Conservation (phyloP, 257 asterid species). For the Rauvolfia tetraphylla region DNA sequence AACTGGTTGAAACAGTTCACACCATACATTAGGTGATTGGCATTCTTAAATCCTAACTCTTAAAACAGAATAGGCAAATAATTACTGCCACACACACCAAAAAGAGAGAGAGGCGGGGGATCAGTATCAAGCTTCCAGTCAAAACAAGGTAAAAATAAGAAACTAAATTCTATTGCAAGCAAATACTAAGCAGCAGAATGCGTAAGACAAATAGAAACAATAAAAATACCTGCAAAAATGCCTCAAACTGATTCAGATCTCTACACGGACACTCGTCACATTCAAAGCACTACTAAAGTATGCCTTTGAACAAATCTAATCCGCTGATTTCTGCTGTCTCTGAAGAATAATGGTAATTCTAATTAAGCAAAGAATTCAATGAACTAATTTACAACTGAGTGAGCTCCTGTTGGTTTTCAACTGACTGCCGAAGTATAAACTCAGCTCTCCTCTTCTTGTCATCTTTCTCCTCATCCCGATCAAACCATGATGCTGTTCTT, state of each 20-base stretch:
- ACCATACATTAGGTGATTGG: not conserved
- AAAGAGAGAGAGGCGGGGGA: too few relatives aligned
- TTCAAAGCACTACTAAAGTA: slow-evolving; percentile 55
- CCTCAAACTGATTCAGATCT: slow-evolving; percentile 38
- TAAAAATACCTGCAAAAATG: slow-evolving; percentile 54
- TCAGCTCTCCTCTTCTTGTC: slow-evolving; percentile 92
- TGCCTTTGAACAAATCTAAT: slow-evolving; percentile 53
- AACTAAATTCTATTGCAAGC: slow-evolving; percentile 15
- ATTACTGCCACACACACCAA: not conserved
- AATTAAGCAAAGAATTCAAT: slow-evolving; percentile 39
- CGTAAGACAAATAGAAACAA: slow-evolving; percentile 17
- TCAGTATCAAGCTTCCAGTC: not conserved
- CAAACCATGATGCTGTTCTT: slow-evolving; percentile 51
- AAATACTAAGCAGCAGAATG: slow-evolving; percentile 22
- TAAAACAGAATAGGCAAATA: not conserved
- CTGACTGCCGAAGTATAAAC: slow-evolving; percentile 64
- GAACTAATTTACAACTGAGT: slow-evolving; percentile 77
- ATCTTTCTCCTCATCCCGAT: slow-evolving; percentile 77
- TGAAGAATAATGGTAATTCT: slow-evolving; percentile 29
- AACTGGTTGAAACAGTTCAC: not conserved
- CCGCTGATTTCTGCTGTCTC: slow-evolving; percentile 36
- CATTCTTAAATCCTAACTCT: not conserved
- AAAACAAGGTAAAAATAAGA: not conserved
- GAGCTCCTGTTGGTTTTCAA: slow-evolving; percentile 77
- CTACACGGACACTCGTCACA: slow-evolving; percentile 52